Conservation (phyloP, 495 filamentous ascomycete species). For the Lasiosphaeris hirsuta region DNA sequence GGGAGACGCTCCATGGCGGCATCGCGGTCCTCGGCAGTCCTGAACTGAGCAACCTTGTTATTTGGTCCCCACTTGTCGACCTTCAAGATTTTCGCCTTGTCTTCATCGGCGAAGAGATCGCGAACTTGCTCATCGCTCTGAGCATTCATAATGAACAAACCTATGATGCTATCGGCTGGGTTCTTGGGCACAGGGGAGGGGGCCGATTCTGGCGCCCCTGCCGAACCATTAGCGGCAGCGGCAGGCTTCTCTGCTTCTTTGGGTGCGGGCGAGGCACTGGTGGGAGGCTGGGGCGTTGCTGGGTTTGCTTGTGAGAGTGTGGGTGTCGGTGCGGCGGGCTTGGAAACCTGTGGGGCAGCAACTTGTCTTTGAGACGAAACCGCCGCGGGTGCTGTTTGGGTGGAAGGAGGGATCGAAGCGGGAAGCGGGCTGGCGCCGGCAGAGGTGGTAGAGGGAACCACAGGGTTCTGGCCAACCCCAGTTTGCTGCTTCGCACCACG, state of each 20-base stretch:
- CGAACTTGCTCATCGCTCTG: conserved; percentile 73
- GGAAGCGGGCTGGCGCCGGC: conserved; percentile 29
- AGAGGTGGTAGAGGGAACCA: conserved; percentile 32
- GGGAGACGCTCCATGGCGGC: conserved; percentile 68
- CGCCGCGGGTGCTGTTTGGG: conserved; percentile 30
- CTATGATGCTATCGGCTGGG: conserved; percentile 55
- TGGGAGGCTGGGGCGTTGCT: conserved; percentile 44
- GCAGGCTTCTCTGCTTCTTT: conserved; percentile 48
- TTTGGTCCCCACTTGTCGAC: conserved; percentile 72
- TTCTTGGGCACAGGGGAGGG: conserved; percentile 44
- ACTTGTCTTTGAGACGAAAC: conserved; percentile 34
- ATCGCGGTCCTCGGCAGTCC: conserved; percentile 70
- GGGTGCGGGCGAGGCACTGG: conserved; percentile 36
- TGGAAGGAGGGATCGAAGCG: conserved; percentile 35
- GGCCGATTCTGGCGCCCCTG: conserved; percentile 45
- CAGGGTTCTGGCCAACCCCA: conserved; percentile 32
- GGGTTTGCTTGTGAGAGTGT: conserved; percentile 50
- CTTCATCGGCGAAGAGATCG: conserved; percentile 75
- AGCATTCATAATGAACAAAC: conserved; percentile 79
- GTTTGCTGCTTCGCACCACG: conserved; percentile 60
- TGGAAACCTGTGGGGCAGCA: conserved; percentile 32
- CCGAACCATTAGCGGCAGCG: conserved; percentile 46
- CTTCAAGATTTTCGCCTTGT: conserved; percentile 70
- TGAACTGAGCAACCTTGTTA: conserved; percentile 80
- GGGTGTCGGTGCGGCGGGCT: conserved; percentile 35